These are phyloP conservation scores for Nakazawaea molendinolei DNA, from an alignment of 805 yeast genomes.

Conservation along the genomic window DNA sequence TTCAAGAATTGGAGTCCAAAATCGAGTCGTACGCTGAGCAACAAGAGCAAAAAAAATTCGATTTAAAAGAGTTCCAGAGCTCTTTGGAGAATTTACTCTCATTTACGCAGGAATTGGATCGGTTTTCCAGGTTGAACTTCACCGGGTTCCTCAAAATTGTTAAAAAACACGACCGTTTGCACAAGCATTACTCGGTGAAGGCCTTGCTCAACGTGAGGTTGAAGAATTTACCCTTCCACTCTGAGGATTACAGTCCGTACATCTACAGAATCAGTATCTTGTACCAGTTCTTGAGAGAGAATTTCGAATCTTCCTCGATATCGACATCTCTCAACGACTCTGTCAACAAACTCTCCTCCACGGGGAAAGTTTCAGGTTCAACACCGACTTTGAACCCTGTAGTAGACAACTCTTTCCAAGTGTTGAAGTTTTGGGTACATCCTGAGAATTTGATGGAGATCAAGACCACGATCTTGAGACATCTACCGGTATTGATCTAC, in stretches of 20 bases:
- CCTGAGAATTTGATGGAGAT: constrained; percentile 97
- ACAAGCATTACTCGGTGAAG: constrained; percentile 80
- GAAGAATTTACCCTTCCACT: constrained; percentile 82
- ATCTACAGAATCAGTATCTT: constrained; percentile 75
- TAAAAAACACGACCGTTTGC: constrained; percentile 91
- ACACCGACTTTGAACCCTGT: constrained; percentile 18
- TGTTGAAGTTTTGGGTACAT: constrained; percentile 92
- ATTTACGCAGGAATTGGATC: constrained; percentile 79
- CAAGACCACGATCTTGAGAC: constrained; percentile 89
- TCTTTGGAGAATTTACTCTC: constrained; percentile 69
- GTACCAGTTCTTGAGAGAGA: constrained; percentile 77
- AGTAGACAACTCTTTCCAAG: constrained; percentile 33
- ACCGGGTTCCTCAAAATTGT: constrained; percentile 94
- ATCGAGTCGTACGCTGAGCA: constrained; percentile 34
- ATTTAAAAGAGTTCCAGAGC: constrained; percentile 39
- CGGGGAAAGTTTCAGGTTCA: constrained; percentile 27
- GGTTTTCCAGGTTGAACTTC: constrained; percentile 84
- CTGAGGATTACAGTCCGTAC: constrained; percentile 91
- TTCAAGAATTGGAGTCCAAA: constrained; percentile 56
- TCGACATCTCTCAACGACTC: constrained; percentile 36
- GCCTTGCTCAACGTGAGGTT: constrained; percentile 85
- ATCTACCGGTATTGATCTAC: constrained; percentile 85
- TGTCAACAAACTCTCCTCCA: constrained; percentile 39
- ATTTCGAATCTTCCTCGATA: constrained; percentile 24
- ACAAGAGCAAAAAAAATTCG: constrained; percentile 2